Percentiles rank a stretch among this genome's conserved stretches.
Evolutionary conservation across 345 rosid species (phyloP).

Genomic region (Punica granatum): DNA sequence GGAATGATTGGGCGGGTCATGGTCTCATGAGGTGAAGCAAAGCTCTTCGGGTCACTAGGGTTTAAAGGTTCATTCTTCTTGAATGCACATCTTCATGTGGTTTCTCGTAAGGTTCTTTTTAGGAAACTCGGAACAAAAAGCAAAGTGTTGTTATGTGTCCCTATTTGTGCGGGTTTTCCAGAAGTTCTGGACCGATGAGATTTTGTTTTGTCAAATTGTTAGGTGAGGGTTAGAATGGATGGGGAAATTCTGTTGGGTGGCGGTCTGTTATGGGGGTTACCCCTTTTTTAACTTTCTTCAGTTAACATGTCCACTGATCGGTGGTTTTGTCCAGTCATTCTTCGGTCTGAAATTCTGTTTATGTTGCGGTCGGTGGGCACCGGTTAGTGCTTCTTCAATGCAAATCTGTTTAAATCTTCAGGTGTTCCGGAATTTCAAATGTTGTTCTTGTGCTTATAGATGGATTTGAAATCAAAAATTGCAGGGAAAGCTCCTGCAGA

Average conservation of each 20-base stretch:
- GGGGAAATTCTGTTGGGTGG: neutral
- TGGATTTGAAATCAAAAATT: neutral
- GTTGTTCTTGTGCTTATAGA: neutral
- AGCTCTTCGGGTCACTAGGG: neutral
- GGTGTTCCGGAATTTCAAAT: neutral
- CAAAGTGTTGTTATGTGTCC: neutral
- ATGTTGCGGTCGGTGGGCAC: neutral
- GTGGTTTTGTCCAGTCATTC: conserved; percentile 4
- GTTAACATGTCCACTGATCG: conserved; percentile 2
- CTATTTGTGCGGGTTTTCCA: neutral
- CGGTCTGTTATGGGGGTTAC: neutral
- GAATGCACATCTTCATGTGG: conserved; percentile 5
- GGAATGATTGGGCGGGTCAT: conserved; percentile 77
- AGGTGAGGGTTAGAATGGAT: conserved; percentile 2
- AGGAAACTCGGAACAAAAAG: conserved; percentile 9
- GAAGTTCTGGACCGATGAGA: neutral
- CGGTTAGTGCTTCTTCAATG: neutral
- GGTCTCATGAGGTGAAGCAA: conserved; percentile 35
- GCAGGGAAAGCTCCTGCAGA: no score
- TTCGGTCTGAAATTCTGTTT: neutral
- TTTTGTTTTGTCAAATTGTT: neutral
- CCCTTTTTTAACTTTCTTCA: neutral
- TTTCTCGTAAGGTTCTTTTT: conserved; percentile 15
- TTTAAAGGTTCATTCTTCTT: conserved; percentile 1
- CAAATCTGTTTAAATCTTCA: neutral